These are phyloP conservation scores for Boletus rex-veris DNA, from an alignment of 768 basidiomycete genomes.

Conservation along the genomic window DNA sequence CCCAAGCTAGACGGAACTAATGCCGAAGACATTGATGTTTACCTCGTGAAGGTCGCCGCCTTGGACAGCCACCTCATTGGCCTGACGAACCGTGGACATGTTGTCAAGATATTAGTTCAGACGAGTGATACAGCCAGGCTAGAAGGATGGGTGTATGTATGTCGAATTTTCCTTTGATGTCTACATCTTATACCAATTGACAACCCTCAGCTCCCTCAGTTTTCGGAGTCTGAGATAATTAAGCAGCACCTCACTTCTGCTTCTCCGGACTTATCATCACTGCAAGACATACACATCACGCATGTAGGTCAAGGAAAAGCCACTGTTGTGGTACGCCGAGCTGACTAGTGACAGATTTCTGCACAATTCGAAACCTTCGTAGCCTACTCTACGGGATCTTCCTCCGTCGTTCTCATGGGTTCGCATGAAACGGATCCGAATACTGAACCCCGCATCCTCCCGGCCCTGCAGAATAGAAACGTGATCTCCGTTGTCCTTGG, in stretches of 20 bases:
- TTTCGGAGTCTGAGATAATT: slow-evolving; percentile 60
- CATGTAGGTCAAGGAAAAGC: slow-evolving; percentile 54
- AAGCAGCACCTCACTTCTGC: slow-evolving; percentile 43
- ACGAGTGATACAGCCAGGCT: slow-evolving; percentile 37
- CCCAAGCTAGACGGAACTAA: slow-evolving; percentile 42
- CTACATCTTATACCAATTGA: background rate
- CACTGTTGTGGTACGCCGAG: background rate
- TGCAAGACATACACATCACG: slow-evolving; percentile 59
- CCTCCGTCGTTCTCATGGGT: slow-evolving; percentile 76
- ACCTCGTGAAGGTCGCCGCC: slow-evolving; percentile 78
- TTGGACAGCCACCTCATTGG: slow-evolving; percentile 72
- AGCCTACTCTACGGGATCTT: slow-evolving; percentile 69
- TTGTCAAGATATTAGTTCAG: slow-evolving; percentile 57
- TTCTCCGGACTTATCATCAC: slow-evolving; percentile 35
- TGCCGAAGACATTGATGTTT: slow-evolving; percentile 32
- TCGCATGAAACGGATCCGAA: slow-evolving; percentile 42
- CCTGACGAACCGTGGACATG: slow-evolving; percentile 76
- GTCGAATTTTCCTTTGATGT: slow-evolving; percentile 20
- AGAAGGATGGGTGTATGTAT: slow-evolving; percentile 71
- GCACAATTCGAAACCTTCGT: slow-evolving; percentile 82
- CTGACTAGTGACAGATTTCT: slow-evolving; percentile 54
- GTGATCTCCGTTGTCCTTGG: slow-evolving; percentile 89
- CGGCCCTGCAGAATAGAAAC: slow-evolving; percentile 67
- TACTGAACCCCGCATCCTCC: slow-evolving; percentile 57
- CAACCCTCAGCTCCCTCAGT: slow-evolving; percentile 60